Evolutionary conservation across 2,329 filamentous ascomycete species (phyloP).

Genomic region (Penicillium sp.): DNA sequence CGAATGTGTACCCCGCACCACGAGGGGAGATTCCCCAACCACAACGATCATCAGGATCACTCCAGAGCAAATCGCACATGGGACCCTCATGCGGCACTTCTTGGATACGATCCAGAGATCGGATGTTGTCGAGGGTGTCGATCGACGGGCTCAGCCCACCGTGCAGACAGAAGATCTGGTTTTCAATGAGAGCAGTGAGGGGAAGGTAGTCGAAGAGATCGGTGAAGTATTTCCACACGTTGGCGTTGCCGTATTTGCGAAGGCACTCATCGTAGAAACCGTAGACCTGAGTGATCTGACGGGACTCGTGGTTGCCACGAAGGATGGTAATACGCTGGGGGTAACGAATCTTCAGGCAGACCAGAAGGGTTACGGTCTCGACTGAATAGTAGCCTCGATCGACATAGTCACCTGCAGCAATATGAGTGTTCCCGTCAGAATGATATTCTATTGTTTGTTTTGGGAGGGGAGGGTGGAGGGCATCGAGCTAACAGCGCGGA

Average conservation of each 20-base stretch:
- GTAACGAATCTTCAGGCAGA: conserved; percentile 97
- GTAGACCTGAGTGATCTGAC: conserved; percentile 98
- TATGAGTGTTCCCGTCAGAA: not conserved
- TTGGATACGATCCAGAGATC: conserved; percentile 92
- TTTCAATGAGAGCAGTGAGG: conserved; percentile 95
- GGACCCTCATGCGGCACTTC: conserved; percentile 98
- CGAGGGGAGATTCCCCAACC: conserved; percentile 95
- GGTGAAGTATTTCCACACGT: conserved; percentile 99
- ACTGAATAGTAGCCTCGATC: conserved; percentile 99
- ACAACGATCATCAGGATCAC: conserved; percentile 93
- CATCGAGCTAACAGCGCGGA: not conserved
- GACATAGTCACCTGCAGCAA: conserved; percentile 81
- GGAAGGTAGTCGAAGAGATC: conserved; percentile 99
- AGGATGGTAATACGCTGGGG: conserved; percentile 97
- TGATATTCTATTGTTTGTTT: not conserved
- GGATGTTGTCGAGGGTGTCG: conserved; percentile 93
- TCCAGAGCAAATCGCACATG: conserved; percentile 98
- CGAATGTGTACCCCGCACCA: conserved; percentile 93
- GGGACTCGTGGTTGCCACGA: conserved; percentile 97
- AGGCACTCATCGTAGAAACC: conserved; percentile 99
- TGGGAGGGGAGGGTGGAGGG: not conserved
- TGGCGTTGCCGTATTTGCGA: conserved; percentile 97
- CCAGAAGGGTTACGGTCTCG: conserved; percentile 94
- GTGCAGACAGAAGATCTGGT: conserved; percentile 98
- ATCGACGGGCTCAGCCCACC: conserved; percentile 95